Evolutionary conservation across 805 yeast genomes (phyloP).

Genomic region (Ogataea wickerhamii): DNA sequence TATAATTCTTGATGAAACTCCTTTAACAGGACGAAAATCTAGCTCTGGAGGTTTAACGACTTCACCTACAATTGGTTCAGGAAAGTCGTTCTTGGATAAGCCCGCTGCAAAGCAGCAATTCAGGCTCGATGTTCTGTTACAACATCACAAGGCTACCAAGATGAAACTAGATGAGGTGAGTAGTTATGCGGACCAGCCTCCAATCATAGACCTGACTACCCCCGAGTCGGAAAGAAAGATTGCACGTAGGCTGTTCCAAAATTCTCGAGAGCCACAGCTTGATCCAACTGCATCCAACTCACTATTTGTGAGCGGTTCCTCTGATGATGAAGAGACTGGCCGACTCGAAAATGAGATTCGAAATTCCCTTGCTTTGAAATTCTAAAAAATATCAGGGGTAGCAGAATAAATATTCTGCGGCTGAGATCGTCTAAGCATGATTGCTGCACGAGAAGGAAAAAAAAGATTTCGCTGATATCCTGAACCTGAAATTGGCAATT

Average conservation of each 20-base stretch:
- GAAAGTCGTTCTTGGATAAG: too few species aligned
- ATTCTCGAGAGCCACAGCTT: neutral
- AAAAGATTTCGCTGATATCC: neutral
- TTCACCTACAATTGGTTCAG: neutral
- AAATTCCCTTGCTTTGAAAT: neutral
- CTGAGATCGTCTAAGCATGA: neutral
- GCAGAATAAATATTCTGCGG: neutral
- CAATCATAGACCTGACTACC: constrained; percentile 1
- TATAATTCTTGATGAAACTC: constrained; percentile 2
- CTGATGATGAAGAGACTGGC: constrained; percentile 11
- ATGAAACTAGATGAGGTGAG: neutral
- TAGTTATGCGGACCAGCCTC: neutral
- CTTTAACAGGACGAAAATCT: neutral
- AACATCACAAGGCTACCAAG: neutral
- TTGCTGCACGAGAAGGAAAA: too few species aligned
- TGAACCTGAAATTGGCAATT: neutral
- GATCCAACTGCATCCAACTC: neutral
- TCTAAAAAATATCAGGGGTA: neutral
- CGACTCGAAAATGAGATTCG: constrained; percentile 12
- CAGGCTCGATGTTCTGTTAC: constrained; percentile 2
- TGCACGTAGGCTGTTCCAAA: neutral
- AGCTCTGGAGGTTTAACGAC: neutral
- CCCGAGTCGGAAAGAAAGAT: constrained; percentile 2
- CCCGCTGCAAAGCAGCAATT: neutral
- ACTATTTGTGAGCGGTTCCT: constrained; percentile 3